Evolutionary conservation across 192 early-diverging fungal genomes (phyloP).

Genomic region (Entomortierella parvispora): DNA sequence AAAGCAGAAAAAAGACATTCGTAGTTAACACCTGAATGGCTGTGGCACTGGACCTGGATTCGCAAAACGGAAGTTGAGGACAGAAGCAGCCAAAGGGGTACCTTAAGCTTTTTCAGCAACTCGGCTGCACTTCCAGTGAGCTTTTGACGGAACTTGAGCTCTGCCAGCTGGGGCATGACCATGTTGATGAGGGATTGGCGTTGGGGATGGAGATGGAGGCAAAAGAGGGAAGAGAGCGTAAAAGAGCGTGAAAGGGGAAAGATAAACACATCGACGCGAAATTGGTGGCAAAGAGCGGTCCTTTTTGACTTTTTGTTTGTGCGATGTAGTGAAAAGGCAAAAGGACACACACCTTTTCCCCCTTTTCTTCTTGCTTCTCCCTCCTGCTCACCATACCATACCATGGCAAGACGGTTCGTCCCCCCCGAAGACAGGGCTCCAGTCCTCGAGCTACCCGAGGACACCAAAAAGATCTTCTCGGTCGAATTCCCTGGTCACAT

Average conservation of each 20-base stretch:
- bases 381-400: too few species aligned
- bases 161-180: slow-evolving; percentile 17
- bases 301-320: slow-evolving; percentile 8
- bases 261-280: slow-evolving; percentile 9
- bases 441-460: slow-evolving; percentile 11
- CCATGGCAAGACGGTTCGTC: neutral
- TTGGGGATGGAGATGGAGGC: neutral
- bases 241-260: neutral
- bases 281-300: slow-evolving; percentile 38
- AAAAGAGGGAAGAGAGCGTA: neutral
- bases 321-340: neutral
- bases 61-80: too few species aligned
- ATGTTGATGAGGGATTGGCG: slow-evolving; percentile 5
- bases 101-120: slow-evolving; percentile 41
- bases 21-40: too few species aligned
- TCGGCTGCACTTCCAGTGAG: slow-evolving; percentile 26
- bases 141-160: slow-evolving; percentile 33
- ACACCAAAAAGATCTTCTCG: slow-evolving; percentile 18
- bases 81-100: too few species aligned
- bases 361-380: too few species aligned
- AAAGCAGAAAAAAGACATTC: neutral
- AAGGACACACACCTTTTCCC: neutral
- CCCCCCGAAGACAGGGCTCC: neutral
- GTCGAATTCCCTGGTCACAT: slow-evolving; percentile 47
- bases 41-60: too few species aligned